Conservation (phyloP, 2,329 filamentous ascomycete genomes). For the Colletotrichum sp. region DNA sequence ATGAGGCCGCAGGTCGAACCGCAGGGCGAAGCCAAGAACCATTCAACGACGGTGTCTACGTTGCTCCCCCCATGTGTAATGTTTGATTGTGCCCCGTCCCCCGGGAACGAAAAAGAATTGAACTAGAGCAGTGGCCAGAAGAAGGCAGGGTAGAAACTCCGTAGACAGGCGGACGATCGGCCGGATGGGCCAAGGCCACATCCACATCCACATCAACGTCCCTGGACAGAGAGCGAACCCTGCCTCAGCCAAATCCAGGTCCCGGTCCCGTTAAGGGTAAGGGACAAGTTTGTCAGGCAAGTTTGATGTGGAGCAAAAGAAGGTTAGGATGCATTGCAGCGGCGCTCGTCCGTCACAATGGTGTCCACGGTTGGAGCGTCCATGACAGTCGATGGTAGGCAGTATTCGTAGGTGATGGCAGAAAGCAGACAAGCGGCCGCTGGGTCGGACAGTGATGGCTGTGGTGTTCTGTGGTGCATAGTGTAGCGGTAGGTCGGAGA, state of each 20-base stretch:
- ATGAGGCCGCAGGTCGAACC: neutral
- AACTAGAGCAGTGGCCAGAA: conserved; percentile 1
- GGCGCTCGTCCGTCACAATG: neutral
- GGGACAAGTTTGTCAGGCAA: neutral
- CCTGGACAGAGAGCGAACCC: conserved; percentile 6
- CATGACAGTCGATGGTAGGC: neutral
- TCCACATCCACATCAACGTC: conserved; percentile 4
- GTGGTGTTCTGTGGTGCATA: neutral
- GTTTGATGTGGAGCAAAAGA: neutral
- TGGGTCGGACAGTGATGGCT: neutral
- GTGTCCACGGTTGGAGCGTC: neutral
- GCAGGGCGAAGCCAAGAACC: neutral
- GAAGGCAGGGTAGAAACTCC: neutral
- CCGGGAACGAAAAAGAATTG: neutral
- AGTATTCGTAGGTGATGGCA: neutral
- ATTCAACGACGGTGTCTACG: neutral
- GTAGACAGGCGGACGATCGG: conserved; percentile 1
- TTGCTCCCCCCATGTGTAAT: neutral
- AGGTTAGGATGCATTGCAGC: neutral
- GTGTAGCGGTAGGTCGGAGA: neutral
- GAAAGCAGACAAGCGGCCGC: neutral
- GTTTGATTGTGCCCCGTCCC: neutral
- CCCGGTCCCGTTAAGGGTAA: neutral
- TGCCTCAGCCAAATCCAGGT: neutral
- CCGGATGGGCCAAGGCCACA: neutral